Evolutionary conservation across 768 basidiomycete species (phyloP), one percentile per base, ranked within the genome.

Genomic region (Boletus reticulatus): DNA sequence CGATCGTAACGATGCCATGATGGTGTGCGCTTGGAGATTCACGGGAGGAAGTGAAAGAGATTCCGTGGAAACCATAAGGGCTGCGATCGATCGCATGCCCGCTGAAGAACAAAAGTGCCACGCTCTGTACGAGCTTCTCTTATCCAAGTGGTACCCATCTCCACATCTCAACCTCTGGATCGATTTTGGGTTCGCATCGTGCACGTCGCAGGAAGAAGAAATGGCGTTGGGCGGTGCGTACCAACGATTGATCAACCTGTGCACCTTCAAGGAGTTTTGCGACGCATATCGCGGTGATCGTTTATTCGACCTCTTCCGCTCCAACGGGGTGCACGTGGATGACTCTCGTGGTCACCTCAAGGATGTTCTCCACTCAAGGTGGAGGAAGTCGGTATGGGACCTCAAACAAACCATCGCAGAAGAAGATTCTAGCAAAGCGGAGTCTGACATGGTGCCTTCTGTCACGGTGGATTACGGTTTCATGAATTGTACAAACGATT

Each of bases 101-200:
- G 2, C 8, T 1, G 36, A 43, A 19, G 48, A 43, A 38, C 48
- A n/a, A 38, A 10, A 8, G 0, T 55, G 48, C 12, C 32, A 17
- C 6, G n/a, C 0, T 6, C 6, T 55, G 27, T 55, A 55, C 38
- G 5, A 8, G 6, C 19, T 49, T 14, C 34, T 55, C 19, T 43
- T 55, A n/a, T 49, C 48, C 14, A 32, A 13, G 16, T 44, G 24
- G 32, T 29, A 29, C 43, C 54, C 54, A 13, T 22, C 48, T 10
- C 45, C 53, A 1, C 20, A 34, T 24, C 38, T 48, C 38, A 14
- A 31, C 1, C 13, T 43, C 34, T 49, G 47, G 47, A 5, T 55
- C n/a, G 19, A 37, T 22, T 55, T 49, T 14, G 53, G 53, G 38
- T 55, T 55, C 42, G 53, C 48, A 13, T 43, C 42, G 12, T 49